Base-by-base conservation (phyloP, 768 basidiomycete genomes). In the Coprinopsis sp. region DNA sequence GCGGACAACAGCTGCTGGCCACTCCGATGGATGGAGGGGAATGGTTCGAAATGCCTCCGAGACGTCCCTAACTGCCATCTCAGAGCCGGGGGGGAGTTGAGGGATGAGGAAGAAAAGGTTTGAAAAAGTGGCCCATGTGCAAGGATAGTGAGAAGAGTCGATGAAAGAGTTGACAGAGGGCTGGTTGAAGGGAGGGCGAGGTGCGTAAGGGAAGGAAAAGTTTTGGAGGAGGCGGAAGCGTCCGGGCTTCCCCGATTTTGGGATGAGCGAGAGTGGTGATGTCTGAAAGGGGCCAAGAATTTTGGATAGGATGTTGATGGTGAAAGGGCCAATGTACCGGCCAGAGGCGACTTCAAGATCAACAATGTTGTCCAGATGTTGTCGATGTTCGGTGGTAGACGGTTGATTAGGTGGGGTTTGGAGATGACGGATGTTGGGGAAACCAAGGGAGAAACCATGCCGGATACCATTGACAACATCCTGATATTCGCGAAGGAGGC, bases 81-180 rank as follows among this genome's bases (percentile, higher is more conserved):
- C 62, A 0, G 68, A 68, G 0, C 64, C 64, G 16, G 45, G 65
- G 57, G 71, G 73, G 0, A 74, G 65, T 1, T 50, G 46, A 1
- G 34, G 57, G 0, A 72, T 55, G 18, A 65, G 43, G n/a, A 60
- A 41, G 19, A 53, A 64, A 0, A 71, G 49, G 0, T 60, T 54
- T 0, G 54, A 38, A 42, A 77, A 76, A 0, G 71, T 74, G 1
- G 69, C 70, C 72, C 72, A 76, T 0, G 66, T 68, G 54, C 69
- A 70, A 0, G 72, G 73, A 37, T 43, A 66, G 64, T 51, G 11
- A n/a, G 55, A 41, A 0, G 69, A 50, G 28, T 66, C 37, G 5
- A 76, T 64, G 3, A 28, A 7, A 0, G 48, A 52, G 27, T 73
- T 73, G 21, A 73, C 62, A 0, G 70, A 71, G 1, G 58, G 57